Evolutionary conservation across 139 green algal genomes (phyloP), one percentile per base, ranked within the genome.

Genomic region (Closterium sp.): DNA sequence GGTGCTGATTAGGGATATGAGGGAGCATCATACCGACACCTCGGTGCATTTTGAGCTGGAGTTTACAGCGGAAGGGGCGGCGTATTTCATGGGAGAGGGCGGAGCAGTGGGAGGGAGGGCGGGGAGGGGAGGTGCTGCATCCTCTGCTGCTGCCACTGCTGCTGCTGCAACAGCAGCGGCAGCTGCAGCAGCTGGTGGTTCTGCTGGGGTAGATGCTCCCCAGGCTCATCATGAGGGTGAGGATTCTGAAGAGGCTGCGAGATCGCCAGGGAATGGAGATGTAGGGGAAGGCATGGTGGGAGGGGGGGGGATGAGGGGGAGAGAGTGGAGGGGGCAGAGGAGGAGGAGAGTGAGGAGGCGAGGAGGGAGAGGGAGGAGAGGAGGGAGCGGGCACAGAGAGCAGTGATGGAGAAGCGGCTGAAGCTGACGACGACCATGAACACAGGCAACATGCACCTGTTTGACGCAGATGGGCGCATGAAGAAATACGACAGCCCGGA

Each of bases 401-500:
- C 91, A 32, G 97, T 96, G 28, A 90, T 98, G 86, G 76, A 96
- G 43, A 95, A 96, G 87, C 98, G 97, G 93, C 98, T 99, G 97
- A 99, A 99, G 95, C 96, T 99, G 6, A 94, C 88, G 25, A 95
- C 90, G 87, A 98, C 97, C 88, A 96, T 99, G 69, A 86, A 88
- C 84, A 98, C 96, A 33, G 89, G 95, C 92, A 99, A 99, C 96
- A 99, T 99, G 98, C 96, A 98, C 96, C 95, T 99, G 43, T 99
- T 99, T 93, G 96, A 98, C 91, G 69, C 90, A 66, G 93, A 98
- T 16, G 97, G 97, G 76, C 19, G 94, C 3, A 99, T 99, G 95
- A 96, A 95, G 94, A 97, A 97, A 90, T 99, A 99, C 92, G 92
- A 96, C 76, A 95, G 90, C 9, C 96, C 98, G 0, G 97, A 99